Evolutionary conservation across 306 rosid genomes (phyloP).

Genomic region (Prunus persica): Prunus_persica_NCBIv2 NC_034012.1:610001-610500

Average conservation of each 20-base stretch:
- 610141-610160: neutral
- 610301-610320: constrained; percentile 98
- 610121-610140: neutral
- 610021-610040: neutral
- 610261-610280: constrained; percentile 92
- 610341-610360: constrained; percentile 54
- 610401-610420: neutral
- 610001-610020: neutral
- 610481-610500: neutral
- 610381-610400: neutral
- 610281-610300: constrained; percentile 78
- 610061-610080: neutral
- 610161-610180: neutral
- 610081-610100: neutral
- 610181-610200: neutral
- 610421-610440: neutral
- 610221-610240: constrained; percentile 49
- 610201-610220: neutral
- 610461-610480: neutral
- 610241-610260: constrained; percentile 90
- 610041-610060: neutral
- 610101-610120: neutral
- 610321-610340: constrained; percentile 74
- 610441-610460: no score
- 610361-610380: constrained; percentile 34